phyloP scores from a whole-genome alignment of 768 basidiomycete species.

The Arthromyces matolae region DNA sequence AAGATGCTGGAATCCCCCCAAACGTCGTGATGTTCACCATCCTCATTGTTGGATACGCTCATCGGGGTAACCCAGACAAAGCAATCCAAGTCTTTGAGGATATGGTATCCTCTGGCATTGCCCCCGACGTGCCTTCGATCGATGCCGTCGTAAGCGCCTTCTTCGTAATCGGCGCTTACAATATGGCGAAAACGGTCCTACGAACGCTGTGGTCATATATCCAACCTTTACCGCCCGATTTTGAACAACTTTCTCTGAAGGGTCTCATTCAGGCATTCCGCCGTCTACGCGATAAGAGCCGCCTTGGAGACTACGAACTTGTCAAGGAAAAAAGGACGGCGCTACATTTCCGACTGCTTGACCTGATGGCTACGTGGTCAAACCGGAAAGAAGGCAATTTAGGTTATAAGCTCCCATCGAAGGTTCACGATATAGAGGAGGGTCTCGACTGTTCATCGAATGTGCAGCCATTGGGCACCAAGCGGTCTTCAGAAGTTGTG shows the following conservation, averaged over 20 bases:
- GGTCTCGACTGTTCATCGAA: no score
- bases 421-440: no score
- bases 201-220: slow-evolving; percentile 63
- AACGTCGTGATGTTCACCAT: slow-evolving; percentile 74
- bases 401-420: no score
- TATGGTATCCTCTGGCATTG: slow-evolving; percentile 59
- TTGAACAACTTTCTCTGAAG: slow-evolving; percentile 41
- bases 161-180: slow-evolving; percentile 50
- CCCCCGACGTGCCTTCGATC: slow-evolving; percentile 68
- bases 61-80: slow-evolving; percentile 48
- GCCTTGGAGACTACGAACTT: slow-evolving; percentile 18
- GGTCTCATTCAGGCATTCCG: slow-evolving; percentile 49
- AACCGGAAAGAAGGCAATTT: neutral
- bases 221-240: slow-evolving; percentile 52
- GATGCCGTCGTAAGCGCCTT: slow-evolving; percentile 71
- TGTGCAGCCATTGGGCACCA: no score
- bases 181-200: slow-evolving; percentile 50
- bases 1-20: slow-evolving; percentile 46
- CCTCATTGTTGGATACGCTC: slow-evolving; percentile 68
- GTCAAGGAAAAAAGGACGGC: slow-evolving; percentile 30
- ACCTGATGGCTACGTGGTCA: slow-evolving; percentile 10
- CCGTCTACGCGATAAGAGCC: slow-evolving; percentile 24
- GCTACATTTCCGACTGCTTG: slow-evolving; percentile 36
- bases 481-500: no score
- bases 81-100: slow-evolving; percentile 55